Conservation (phyloP, 306 rosid genomes). For the Erythrophleum fordii region DNA sequence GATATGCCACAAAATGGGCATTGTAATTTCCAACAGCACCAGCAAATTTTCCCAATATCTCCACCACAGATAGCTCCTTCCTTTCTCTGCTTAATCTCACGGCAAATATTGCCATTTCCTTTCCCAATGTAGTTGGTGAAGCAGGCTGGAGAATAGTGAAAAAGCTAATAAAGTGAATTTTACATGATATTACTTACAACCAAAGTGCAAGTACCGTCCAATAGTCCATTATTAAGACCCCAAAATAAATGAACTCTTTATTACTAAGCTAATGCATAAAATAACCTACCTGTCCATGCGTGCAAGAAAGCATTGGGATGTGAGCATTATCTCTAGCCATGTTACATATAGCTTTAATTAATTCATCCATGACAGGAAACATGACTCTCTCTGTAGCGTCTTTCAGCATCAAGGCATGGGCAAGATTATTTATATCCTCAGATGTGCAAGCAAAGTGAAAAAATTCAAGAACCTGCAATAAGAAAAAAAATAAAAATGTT, state of each 20-base stretch:
- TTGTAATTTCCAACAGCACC: slow-evolving; percentile 98
- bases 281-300: slow-evolving; percentile 85
- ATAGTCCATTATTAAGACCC: no score
- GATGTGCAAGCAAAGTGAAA: slow-evolving; percentile 94
- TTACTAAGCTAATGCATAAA: slow-evolving; percentile 29
- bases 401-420: slow-evolving; percentile 88
- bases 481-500: neutral
- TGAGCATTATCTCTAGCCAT: slow-evolving; percentile 74
- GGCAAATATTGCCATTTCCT: slow-evolving; percentile 94
- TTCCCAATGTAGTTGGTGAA: slow-evolving; percentile 92
- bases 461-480: slow-evolving; percentile 80
- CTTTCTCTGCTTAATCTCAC: slow-evolving; percentile 79
- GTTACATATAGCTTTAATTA: slow-evolving; percentile 60
- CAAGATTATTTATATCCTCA: slow-evolving; percentile 90
- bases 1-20: slow-evolving; percentile 91
- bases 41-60: slow-evolving; percentile 87
- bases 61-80: slow-evolving; percentile 63
- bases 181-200: neutral
- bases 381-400: slow-evolving; percentile 64
- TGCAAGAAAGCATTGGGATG: slow-evolving; percentile 83
- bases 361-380: slow-evolving; percentile 71
- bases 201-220: slow-evolving; percentile 11
- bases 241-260: slow-evolving; percentile 14
- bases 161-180: neutral
- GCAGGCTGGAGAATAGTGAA: slow-evolving; percentile 65